Percentiles rank a stretch among this genome's conserved stretches.
Evolutionary conservation across 768 basidiomycete genomes (phyloP).

Genomic region (Strobilomyces dryophilus): DNA sequence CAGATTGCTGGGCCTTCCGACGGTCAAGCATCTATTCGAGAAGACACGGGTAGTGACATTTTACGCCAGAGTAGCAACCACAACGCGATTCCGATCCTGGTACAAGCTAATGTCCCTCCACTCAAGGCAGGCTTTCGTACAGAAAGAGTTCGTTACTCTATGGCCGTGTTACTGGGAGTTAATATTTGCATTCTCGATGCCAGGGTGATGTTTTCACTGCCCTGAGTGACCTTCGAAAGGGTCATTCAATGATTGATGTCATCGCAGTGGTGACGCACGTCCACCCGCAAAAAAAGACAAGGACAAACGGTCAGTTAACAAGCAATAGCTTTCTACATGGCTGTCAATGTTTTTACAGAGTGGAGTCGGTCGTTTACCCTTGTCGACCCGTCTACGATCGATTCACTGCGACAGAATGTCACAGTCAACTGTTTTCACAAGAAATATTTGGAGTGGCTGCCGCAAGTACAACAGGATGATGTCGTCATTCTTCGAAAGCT

Average conservation of each 20-base stretch:
- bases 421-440: constrained; percentile 51
- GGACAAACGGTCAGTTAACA: constrained; percentile 25
- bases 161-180: not conserved
- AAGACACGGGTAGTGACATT: not conserved
- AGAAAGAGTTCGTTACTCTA: constrained; percentile 22
- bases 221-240: constrained; percentile 10
- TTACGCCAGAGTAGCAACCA: not conserved
- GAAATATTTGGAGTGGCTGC: constrained; percentile 46
- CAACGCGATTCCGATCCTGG: not conserved
- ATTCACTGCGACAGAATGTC: constrained; percentile 23
- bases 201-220: constrained; percentile 28
- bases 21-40: not conserved
- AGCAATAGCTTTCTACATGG: not conserved
- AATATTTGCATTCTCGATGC: not conserved
- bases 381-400: constrained; percentile 47
- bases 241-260: constrained; percentile 22
- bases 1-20: not conserved
- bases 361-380: constrained; percentile 42
- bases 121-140: constrained; percentile 24
- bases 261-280: constrained; percentile 30
- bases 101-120: not conserved
- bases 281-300: constrained; percentile 14
- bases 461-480: constrained; percentile 44
- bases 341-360: constrained; percentile 34
- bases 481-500: constrained; percentile 48